Evolutionary conservation across 2,329 filamentous ascomycete species (phyloP).

Genomic region (Harringtonia aguacate): DNA sequence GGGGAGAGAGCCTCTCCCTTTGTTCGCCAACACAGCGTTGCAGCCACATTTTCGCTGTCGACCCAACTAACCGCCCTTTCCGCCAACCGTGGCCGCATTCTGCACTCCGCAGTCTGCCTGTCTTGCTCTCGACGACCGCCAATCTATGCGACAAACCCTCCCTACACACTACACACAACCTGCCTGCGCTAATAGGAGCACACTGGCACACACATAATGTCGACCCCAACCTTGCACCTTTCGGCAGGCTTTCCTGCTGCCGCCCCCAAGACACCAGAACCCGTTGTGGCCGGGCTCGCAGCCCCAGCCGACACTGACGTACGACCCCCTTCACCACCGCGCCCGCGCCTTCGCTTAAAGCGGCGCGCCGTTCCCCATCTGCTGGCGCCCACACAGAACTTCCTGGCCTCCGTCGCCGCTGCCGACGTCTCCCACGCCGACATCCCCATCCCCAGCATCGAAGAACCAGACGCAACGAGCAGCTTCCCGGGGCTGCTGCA

Average conservation of each 20-base stretch:
- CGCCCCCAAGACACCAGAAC: conserved; percentile 42
- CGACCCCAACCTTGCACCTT: conserved; percentile 32
- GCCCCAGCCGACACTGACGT: conserved; percentile 19
- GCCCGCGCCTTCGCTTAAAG: conserved; percentile 44
- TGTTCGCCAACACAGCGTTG: too few species aligned
- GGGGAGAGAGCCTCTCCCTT: conserved; percentile 1
- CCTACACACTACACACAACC: too few species aligned
- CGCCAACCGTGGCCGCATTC: too few species aligned
- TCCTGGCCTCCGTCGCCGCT: conserved; percentile 55
- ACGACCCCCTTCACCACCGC: conserved; percentile 37
- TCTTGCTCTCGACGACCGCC: neutral
- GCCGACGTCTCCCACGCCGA: conserved; percentile 29
- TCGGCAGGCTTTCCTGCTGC: conserved; percentile 31
- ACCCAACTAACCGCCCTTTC: neutral
- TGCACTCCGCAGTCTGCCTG: too few species aligned
- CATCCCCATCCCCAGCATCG: conserved; percentile 54
- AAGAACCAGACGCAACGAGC: conserved; percentile 34
- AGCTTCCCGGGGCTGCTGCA: conserved; percentile 14
- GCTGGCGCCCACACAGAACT: conserved; percentile 51
- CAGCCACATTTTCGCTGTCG: neutral
- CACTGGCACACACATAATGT: conserved; percentile 26
- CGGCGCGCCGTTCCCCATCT: conserved; percentile 39
- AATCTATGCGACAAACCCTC: conserved; percentile 1
- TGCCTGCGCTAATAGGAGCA: too few species aligned
- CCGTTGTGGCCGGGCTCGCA: conserved; percentile 17